Conservation (phyloP, 129 eudicot genomes). For the Flaveria sonorensis region DNA sequence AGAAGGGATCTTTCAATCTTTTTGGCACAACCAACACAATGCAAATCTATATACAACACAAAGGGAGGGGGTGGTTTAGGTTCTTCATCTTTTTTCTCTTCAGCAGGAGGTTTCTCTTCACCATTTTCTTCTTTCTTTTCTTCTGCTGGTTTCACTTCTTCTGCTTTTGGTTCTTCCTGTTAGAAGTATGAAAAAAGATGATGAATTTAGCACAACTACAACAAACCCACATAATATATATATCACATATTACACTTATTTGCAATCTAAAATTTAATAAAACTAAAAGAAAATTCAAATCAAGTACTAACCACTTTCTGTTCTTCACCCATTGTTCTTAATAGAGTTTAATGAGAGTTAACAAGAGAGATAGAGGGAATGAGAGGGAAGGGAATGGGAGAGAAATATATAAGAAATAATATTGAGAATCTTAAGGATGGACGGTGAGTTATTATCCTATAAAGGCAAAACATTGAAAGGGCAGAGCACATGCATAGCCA, state of each 20-base stretch:
- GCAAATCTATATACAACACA: constrained; percentile 84
- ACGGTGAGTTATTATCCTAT: constrained; percentile 61
- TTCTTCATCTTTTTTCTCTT: constrained; percentile 60
- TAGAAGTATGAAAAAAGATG: neutral
- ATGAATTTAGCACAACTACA: neutral
- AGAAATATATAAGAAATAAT: constrained; percentile 41
- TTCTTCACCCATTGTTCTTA: constrained; percentile 81
- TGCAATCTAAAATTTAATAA: neutral
- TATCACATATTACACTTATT: neutral
- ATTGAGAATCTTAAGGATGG: constrained; percentile 43
- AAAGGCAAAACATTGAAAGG: constrained; percentile 61
- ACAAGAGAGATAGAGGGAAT: constrained; percentile 8
- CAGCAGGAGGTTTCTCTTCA: constrained; percentile 41
- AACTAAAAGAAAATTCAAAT: neutral
- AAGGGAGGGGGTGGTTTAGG: constrained; percentile 71
- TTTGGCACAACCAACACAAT: constrained; percentile 96
- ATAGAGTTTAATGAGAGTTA: neutral
- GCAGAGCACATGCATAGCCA: constrained; percentile 82
- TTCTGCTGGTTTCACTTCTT: constrained; percentile 56
- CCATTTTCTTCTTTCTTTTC: constrained; percentile 29
- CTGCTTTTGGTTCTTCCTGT: constrained; percentile 53
- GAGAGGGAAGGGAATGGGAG: constrained; percentile 24
- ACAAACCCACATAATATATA: constrained; percentile 13
- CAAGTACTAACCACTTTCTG: constrained; percentile 54
- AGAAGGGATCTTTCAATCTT: constrained; percentile 74